Conservation (phyloP, 2,329 filamentous ascomycete species). For the Ophiocordyceps unilateralis region DNA sequence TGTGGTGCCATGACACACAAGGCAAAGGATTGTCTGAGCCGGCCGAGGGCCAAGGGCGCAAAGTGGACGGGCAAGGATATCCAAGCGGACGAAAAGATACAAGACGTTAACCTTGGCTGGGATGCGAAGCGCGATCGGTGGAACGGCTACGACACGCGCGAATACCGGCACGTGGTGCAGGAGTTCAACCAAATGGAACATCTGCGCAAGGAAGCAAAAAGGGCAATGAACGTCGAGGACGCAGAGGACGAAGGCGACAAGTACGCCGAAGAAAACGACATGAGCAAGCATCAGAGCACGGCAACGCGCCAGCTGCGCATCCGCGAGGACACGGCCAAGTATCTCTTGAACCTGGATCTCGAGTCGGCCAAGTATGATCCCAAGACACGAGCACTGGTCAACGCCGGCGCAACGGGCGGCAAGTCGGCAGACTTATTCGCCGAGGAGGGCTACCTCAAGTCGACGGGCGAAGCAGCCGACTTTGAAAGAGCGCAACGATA, state of each 20-base stretch:
- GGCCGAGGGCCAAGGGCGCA: conserved; percentile 76
- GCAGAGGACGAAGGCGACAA: conserved; percentile 45
- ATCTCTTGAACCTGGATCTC: conserved; percentile 82
- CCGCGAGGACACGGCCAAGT: conserved; percentile 93
- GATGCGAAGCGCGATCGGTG: conserved; percentile 95
- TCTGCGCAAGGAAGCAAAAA: conserved; percentile 40
- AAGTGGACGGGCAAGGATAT: conserved; percentile 89
- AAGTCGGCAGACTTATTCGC: conserved; percentile 69
- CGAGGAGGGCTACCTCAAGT: conserved; percentile 81
- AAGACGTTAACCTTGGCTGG: conserved; percentile 80
- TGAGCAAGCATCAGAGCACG: conserved; percentile 85
- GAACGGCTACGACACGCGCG: conserved; percentile 89
- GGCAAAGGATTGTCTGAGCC: conserved; percentile 78
- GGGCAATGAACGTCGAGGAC: conserved; percentile 21
- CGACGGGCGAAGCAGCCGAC: conserved; percentile 78
- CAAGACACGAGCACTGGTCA: conserved; percentile 82
- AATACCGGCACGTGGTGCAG: conserved; percentile 75
- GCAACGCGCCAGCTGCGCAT: conserved; percentile 81
- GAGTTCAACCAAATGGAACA: conserved; percentile 79
- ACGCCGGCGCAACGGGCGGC: conserved; percentile 64
- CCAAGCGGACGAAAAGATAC: conserved; percentile 73
- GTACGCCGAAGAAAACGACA: conserved; percentile 91
- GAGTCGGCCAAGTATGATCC: conserved; percentile 97
- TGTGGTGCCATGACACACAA: conserved; percentile 96
- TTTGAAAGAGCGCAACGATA: conserved; percentile 82